Base-by-base conservation (phyloP, 2,329 filamentous ascomycete genomes). In the Colletotrichum trifolii region DNA sequence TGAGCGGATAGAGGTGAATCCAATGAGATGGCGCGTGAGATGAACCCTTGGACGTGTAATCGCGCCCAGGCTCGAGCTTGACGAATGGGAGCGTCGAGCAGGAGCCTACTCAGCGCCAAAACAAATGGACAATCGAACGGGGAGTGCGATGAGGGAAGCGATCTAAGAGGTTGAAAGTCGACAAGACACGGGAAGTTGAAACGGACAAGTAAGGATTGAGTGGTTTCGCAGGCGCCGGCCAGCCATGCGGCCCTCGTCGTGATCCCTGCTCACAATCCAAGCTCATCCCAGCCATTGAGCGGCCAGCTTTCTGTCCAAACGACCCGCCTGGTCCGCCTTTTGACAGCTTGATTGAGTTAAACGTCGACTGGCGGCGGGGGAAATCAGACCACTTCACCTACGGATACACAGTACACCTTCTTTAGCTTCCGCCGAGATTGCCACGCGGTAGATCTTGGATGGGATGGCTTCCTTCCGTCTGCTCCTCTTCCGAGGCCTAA, bases 221-320 rank as follows among this genome's bases (percentile, higher is more conserved):
- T 68, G 64, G 64, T 60, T 0, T 61, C 52, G 64, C 66, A 67
- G 66, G 53, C 66, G 66, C 66, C 64, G 66, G 66, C 66, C 64
- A 1, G 2, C 1, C 0, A 64, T 64, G 61, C 61, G 56, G 7
- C 61, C 61, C 13, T 15, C 3, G 17, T 39, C 43, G 2, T 12
- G 1, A 33, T 38, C 55, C 54, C 47, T 58, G 35, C 34, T 8
- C 10, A 8, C 52, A 11, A 17, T 13, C 4, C 34, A 12, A 45
- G 10, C 25, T 50, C 34, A n/a, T 15, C 42, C 25, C 35, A 57
- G 55, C 55, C 60, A 64, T 35, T 64, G 43, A 54, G 49, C 55
- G 42, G 43, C 42, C 49, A 42, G 12, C 48, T 59, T 54, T 54
- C 54, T 42, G 42, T 11, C 34, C 13, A 13, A 8, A 33, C 25